phyloP scores from a whole-genome alignment of 495 filamentous ascomycete genomes.

The Pseudevernia furfuracea region DNA sequence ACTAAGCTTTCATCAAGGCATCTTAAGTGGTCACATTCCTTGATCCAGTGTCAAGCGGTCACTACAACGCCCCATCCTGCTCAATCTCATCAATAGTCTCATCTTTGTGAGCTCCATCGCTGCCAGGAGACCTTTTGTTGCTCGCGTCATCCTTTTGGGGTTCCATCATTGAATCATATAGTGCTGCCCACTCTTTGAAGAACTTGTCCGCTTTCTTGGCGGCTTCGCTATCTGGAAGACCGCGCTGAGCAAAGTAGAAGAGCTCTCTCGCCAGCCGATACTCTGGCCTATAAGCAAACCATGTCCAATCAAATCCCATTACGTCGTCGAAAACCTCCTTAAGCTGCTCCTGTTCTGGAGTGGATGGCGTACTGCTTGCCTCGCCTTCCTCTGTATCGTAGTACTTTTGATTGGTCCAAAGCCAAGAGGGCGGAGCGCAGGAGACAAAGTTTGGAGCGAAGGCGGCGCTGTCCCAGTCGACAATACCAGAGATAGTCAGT shows the following conservation, averaged over 20 bases:
- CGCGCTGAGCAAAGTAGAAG: background rate
- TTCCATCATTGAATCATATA: background rate
- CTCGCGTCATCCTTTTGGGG: background rate
- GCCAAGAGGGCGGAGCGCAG: constrained; percentile 30
- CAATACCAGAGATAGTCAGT: constrained; percentile 36
- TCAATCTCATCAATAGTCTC: background rate
- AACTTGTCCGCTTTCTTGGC: background rate
- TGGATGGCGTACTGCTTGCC: constrained; percentile 20
- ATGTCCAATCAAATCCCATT: constrained; percentile 19
- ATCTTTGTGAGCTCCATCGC: background rate
- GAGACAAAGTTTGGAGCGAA: constrained; percentile 27
- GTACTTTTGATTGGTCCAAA: constrained; percentile 25
- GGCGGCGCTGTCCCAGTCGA: constrained; percentile 45
- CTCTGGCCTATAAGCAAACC: constrained; percentile 22
- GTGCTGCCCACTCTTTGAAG: background rate
- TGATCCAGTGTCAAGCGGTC: background rate
- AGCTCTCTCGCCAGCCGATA: constrained; percentile 29
- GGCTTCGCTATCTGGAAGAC: background rate
- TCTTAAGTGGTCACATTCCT: background rate
- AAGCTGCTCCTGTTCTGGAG: constrained; percentile 15
- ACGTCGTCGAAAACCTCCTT: constrained; percentile 29
- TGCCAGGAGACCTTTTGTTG: background rate
- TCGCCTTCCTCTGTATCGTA: constrained; percentile 23
- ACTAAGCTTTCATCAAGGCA: background rate
- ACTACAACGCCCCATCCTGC: background rate